Evolutionary conservation across 805 yeast species (phyloP).

Genomic region (Teunomyces atbi): DNA sequence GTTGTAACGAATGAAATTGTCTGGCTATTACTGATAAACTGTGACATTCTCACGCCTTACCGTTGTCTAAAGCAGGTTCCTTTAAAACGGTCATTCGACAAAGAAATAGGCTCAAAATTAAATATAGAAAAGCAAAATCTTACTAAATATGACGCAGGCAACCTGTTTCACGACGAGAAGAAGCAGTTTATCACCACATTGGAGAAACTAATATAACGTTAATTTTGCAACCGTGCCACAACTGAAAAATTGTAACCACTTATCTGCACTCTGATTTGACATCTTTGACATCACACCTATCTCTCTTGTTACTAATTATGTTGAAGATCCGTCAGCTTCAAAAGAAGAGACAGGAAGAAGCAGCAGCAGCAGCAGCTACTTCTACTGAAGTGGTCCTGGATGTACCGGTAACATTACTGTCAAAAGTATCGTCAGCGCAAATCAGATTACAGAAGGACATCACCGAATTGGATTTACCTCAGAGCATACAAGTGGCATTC

Average conservation of each 20-base stretch:
- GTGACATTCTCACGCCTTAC: background rate
- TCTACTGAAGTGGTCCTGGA: slow-evolving; percentile 12
- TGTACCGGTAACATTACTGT: background rate
- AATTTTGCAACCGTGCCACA: slow-evolving; percentile 1
- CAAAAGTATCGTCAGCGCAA: slow-evolving; percentile 54
- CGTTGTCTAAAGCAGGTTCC: slow-evolving; percentile 2
- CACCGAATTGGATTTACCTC: slow-evolving; percentile 64
- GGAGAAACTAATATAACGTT: background rate
- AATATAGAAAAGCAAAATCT: background rate
- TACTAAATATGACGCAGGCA: background rate
- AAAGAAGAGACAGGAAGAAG: slow-evolving; percentile 53
- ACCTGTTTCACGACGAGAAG: background rate
- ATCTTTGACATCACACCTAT: background rate
- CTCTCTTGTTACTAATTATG: slow-evolving; percentile 6
- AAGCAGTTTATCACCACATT: background rate
- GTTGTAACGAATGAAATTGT: background rate
- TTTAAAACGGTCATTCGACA: background rate
- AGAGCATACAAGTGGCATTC: slow-evolving; percentile 50
- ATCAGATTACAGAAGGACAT: slow-evolving; percentile 74
- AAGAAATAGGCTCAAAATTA: background rate
- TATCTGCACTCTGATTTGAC: slow-evolving; percentile 2
- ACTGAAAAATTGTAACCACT: background rate
- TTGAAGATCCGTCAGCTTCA: slow-evolving; percentile 59
- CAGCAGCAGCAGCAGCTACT: slow-evolving; percentile 25
- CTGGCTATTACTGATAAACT: background rate